Conservation (phyloP, 179 eudicot species). For the Corrigiola litoralis region DNA sequence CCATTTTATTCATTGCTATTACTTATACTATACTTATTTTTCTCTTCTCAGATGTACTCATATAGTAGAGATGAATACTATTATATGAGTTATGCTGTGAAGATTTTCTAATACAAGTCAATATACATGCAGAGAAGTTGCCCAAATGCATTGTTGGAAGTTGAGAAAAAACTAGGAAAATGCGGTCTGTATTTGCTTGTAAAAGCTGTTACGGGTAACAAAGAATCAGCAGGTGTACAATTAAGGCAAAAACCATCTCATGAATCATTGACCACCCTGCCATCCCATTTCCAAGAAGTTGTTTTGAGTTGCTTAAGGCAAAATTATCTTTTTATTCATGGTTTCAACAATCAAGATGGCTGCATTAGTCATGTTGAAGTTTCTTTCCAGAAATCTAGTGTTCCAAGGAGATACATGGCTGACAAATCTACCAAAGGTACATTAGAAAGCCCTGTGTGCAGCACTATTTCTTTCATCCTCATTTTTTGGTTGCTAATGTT, state of each 20-base stretch:
- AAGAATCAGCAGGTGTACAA: neutral
- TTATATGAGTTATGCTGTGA: neutral
- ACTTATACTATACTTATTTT: neutral
- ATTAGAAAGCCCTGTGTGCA: neutral
- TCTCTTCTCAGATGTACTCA: neutral
- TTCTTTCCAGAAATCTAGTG: slow-evolving; percentile 11
- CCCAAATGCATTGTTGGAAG: slow-evolving; percentile 34
- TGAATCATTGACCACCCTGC: slow-evolving; percentile 14
- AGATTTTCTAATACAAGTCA: slow-evolving; percentile 27
- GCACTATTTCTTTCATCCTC: neutral
- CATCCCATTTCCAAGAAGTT: slow-evolving; percentile 27
- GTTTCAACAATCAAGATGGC: slow-evolving; percentile 1
- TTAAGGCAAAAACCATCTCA: slow-evolving; percentile 18
- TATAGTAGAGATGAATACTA: neutral
- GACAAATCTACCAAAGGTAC: slow-evolving; percentile 9
- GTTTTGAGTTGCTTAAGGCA: slow-evolving; percentile 31
- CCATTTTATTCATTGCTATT: too few relatives aligned
- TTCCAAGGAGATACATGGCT: slow-evolving; percentile 47
- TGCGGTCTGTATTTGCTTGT: slow-evolving; percentile 21
- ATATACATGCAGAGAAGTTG: slow-evolving; percentile 34
- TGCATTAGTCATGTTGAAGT: slow-evolving; percentile 15
- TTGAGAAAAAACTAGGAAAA: slow-evolving; percentile 16
- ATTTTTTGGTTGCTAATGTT: slow-evolving; percentile 1
- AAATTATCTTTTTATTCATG: slow-evolving; percentile 1
- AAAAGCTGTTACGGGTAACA: neutral